A percentile compares a stretch with the other conserved stretches of the same genome.
These are phyloP conservation scores for Penicillium crustosum DNA, from an alignment of 2,329 filamentous ascomycete species.

Conservation along the genomic window DNA sequence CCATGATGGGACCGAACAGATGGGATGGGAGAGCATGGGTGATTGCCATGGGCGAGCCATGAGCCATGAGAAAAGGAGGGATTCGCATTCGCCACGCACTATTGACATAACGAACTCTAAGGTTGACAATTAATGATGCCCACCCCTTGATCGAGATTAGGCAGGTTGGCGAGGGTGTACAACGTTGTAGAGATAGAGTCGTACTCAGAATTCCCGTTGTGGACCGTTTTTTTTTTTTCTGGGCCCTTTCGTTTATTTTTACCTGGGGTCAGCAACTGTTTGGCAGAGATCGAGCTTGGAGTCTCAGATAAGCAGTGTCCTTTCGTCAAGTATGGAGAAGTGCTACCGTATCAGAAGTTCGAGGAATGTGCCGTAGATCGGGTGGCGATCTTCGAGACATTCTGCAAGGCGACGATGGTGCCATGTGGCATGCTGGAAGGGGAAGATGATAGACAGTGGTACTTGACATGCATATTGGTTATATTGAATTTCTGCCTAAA, in stretches of 20 bases:
- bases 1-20: neutral
- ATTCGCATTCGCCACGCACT: constrained; percentile 6
- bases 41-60: constrained; percentile 6
- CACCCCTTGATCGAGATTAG: constrained; percentile 17
- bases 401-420: constrained; percentile 26
- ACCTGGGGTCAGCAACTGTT: neutral
- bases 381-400: constrained; percentile 20
- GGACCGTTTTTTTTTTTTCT: neutral
- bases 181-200: constrained; percentile 6
- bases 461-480: constrained; percentile 7
- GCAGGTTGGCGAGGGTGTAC: neutral
- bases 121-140: neutral
- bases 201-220: constrained; percentile 9
- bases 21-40: constrained; percentile 1
- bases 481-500: neutral
- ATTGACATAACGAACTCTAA: constrained; percentile 18
- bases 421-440: constrained; percentile 24
- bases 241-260: no score
- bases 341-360: constrained; percentile 24
- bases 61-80: neutral
- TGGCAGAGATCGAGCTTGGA: neutral
- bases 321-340: constrained; percentile 23
- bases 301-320: neutral
- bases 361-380: constrained; percentile 23
- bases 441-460: constrained; percentile 14